Conservation (phyloP, 1,284 basidiomycete genomes). For the Rhodotorula sp. region DNA sequence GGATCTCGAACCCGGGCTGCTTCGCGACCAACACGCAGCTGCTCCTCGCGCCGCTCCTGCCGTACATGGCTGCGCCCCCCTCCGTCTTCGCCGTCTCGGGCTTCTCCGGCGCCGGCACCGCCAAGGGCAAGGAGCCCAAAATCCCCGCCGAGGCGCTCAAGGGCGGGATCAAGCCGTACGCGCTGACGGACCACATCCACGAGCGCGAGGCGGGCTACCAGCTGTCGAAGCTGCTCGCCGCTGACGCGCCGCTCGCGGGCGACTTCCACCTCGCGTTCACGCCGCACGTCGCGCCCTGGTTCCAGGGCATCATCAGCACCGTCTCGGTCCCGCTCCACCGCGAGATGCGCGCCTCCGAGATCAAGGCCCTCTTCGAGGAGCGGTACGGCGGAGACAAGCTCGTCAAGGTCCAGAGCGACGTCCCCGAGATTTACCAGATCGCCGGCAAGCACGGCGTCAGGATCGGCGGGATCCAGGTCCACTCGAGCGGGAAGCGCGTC, state of each 20-base stretch:
- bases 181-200: slow-evolving; percentile 96
- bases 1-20: slow-evolving; percentile 96
- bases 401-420: slow-evolving; percentile 65
- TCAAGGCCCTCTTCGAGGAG: slow-evolving; percentile 73
- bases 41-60: slow-evolving; percentile 83
- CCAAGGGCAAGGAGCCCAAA: slow-evolving; percentile 75
- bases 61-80: slow-evolving; percentile 68
- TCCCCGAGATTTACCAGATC: slow-evolving; percentile 76
- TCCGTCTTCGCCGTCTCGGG: slow-evolving; percentile 92
- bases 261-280: slow-evolving; percentile 77
- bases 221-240: slow-evolving; percentile 64
- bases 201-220: slow-evolving; percentile 90
- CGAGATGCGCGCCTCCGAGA: slow-evolving; percentile 67
- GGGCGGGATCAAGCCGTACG: slow-evolving; percentile 78
- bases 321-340: slow-evolving; percentile 75
- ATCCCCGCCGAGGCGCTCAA: slow-evolving; percentile 71
- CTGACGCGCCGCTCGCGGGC: slow-evolving; percentile 19
- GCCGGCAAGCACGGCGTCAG: slow-evolving; percentile 83
- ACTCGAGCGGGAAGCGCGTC: slow-evolving; percentile 80
- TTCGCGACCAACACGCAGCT: slow-evolving; percentile 94
- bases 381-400: slow-evolving; percentile 77
- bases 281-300: slow-evolving; percentile 89
- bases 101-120: slow-evolving; percentile 91
- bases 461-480: slow-evolving; percentile 92
- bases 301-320: slow-evolving; percentile 90